phyloP scores from a whole-genome alignment of 2,329 filamentous ascomycete genomes.

The Penicillium sp. region DNA sequence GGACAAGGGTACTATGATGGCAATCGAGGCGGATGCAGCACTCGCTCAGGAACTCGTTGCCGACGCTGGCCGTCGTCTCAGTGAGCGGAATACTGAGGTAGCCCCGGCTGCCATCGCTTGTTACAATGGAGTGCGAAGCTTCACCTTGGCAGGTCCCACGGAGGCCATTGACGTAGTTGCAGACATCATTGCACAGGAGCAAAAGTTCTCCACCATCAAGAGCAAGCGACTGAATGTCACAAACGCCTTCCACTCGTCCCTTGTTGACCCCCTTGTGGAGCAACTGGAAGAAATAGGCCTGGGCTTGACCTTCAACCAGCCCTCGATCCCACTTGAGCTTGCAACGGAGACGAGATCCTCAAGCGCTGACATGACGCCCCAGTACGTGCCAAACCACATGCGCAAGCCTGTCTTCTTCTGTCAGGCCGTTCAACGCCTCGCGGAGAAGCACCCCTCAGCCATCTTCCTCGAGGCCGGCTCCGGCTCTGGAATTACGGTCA shows the following conservation, averaged over 20 bases:
- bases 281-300: constrained; percentile 36
- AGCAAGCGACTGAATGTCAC: constrained; percentile 53
- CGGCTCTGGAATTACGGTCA: constrained; percentile 38
- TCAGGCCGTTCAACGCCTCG: constrained; percentile 51
- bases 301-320: constrained; percentile 40
- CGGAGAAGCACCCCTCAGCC: constrained; percentile 32
- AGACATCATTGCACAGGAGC: constrained; percentile 6
- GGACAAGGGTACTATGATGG: constrained; percentile 41
- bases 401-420: constrained; percentile 55
- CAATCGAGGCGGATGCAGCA: constrained; percentile 34
- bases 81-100: not conserved
- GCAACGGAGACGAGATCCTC: constrained; percentile 17
- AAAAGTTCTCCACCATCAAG: constrained; percentile 26
- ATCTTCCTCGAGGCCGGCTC: constrained; percentile 53
- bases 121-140: constrained; percentile 53
- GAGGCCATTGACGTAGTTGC: constrained; percentile 40
- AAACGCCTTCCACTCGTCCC: constrained; percentile 56
- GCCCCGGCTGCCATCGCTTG: constrained; percentile 54
- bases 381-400: constrained; percentile 51
- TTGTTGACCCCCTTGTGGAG: constrained; percentile 46
- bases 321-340: constrained; percentile 38
- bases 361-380: constrained; percentile 6
- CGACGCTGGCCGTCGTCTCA: not conserved
- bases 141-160: constrained; percentile 51
- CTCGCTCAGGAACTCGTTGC: not conserved